Conservation (phyloP, 2,329 filamentous ascomycete genomes). For the Xylariaceae sp. region DNA sequence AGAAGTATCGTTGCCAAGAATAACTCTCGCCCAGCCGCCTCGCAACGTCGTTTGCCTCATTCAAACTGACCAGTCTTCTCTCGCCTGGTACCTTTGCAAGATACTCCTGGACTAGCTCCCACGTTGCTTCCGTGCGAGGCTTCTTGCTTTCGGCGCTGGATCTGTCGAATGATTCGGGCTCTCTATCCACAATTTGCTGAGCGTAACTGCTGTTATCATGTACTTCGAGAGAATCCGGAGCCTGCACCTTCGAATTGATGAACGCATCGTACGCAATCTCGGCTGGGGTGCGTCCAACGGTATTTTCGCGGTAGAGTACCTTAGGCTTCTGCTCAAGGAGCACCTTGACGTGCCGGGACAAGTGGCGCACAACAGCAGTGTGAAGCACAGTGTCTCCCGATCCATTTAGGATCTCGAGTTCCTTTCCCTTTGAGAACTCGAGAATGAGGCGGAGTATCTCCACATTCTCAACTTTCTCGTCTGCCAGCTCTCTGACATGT, state of each 20-base stretch:
- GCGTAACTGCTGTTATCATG: not conserved
- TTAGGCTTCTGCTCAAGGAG: slow-evolving; percentile 56
- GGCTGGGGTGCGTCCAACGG: slow-evolving; percentile 69
- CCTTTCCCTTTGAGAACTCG: slow-evolving; percentile 53
- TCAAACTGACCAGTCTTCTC: slow-evolving; percentile 52
- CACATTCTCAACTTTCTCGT: slow-evolving; percentile 31
- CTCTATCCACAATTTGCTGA: slow-evolving; percentile 6
- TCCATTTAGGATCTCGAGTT: slow-evolving; percentile 59
- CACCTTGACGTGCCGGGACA: slow-evolving; percentile 37
- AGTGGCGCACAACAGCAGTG: slow-evolving; percentile 43
- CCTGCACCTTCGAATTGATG: slow-evolving; percentile 38
- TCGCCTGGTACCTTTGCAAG: slow-evolving; percentile 30
- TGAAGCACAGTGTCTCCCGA: slow-evolving; percentile 66
- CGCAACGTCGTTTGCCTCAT: slow-evolving; percentile 59
- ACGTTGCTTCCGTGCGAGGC: slow-evolving; percentile 22
- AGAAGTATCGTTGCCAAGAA: slow-evolving; percentile 27
- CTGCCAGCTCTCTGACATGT: not conserved
- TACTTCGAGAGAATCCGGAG: slow-evolving; percentile 15
- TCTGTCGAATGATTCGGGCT: slow-evolving; percentile 10
- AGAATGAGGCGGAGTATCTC: slow-evolving; percentile 50
- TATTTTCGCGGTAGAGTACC: slow-evolving; percentile 69
- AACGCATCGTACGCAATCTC: slow-evolving; percentile 63
- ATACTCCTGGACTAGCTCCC: slow-evolving; percentile 26
- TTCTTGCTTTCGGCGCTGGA: not conserved
- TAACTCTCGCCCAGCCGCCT: slow-evolving; percentile 53